A percentile compares a stretch with the other conserved stretches of the same genome.
These are phyloP conservation scores for Globisporangium lucens DNA, from an alignment of 352 stramenopile genomes.

Conservation along the genomic window DNA sequence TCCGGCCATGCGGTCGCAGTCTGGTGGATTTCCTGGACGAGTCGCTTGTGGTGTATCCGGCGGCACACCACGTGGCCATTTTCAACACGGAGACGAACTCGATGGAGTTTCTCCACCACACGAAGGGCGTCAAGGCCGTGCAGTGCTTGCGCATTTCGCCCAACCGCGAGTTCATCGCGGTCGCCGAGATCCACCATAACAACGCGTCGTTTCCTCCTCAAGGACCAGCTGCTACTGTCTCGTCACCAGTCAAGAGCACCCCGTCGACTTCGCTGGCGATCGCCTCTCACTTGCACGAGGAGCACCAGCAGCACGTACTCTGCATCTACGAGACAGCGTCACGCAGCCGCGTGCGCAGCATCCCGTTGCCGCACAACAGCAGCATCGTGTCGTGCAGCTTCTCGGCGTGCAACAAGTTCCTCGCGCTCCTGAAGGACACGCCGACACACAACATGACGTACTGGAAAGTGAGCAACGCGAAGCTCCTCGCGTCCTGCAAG, in stretches of 20 bases:
- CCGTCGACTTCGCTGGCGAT: conserved; percentile 11
- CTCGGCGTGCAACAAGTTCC: conserved; percentile 72
- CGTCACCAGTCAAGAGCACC: conserved; percentile 9
- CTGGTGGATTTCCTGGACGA: conserved; percentile 62
- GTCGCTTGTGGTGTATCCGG: conserved; percentile 55
- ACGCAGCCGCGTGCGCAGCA: conserved; percentile 37
- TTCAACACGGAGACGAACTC: conserved; percentile 51
- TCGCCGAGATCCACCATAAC: conserved; percentile 55
- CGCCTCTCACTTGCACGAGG: conserved; percentile 19
- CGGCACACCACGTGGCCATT: conserved; percentile 57
- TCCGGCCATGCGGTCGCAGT: conserved; percentile 34
- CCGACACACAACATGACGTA: conserved; percentile 71
- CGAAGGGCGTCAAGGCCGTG: conserved; percentile 42
- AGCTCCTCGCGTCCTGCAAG: conserved; percentile 66
- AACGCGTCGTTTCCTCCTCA: conserved; percentile 13
- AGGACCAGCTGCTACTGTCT: not conserved
- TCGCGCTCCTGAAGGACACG: conserved; percentile 67
- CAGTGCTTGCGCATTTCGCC: conserved; percentile 68
- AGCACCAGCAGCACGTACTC: conserved; percentile 43
- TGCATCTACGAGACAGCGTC: conserved; percentile 63
- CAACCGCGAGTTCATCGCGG: conserved; percentile 64
- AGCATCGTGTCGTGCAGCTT: conserved; percentile 69
- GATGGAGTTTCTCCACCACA: conserved; percentile 78
- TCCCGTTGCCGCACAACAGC: conserved; percentile 46
- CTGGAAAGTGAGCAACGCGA: conserved; percentile 78